phyloP scores from a whole-genome alignment of 108 stramenopile genomes.

The Nitzschia sp. region DNA sequence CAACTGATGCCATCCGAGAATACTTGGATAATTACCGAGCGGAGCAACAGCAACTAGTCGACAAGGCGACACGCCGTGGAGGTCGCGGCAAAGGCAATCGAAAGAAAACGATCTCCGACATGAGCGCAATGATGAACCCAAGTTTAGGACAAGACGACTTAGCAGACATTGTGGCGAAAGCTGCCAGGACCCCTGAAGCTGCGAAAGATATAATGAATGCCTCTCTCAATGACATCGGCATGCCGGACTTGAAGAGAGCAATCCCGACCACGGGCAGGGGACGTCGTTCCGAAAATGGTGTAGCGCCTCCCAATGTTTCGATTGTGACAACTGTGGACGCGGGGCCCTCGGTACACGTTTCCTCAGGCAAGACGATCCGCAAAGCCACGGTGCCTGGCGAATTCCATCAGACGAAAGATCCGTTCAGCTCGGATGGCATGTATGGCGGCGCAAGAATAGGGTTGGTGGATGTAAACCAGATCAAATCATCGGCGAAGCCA shows the following conservation, averaged over 20 bases:
- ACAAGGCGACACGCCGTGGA: constrained; percentile 70
- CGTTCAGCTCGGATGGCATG: constrained; percentile 49
- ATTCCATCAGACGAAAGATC: constrained; percentile 70
- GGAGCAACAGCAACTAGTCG: constrained; percentile 62
- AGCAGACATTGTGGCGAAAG: constrained; percentile 10
- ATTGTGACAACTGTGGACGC: not conserved
- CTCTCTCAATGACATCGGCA: constrained; percentile 15
- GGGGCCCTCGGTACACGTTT: not conserved
- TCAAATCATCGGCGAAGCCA: not conserved
- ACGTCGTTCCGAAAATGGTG: not conserved
- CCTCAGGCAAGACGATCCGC: constrained; percentile 37
- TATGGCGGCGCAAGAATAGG: constrained; percentile 22
- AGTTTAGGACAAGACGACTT: constrained; percentile 28
- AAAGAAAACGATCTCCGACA: constrained; percentile 84
- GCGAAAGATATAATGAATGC: constrained; percentile 5
- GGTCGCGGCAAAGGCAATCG: constrained; percentile 69
- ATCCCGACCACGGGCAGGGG: not conserved
- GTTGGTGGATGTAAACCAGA: constrained; percentile 10
- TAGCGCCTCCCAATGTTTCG: not conserved
- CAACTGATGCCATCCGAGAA: constrained; percentile 63
- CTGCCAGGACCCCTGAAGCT: constrained; percentile 13
- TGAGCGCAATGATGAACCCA: constrained; percentile 71
- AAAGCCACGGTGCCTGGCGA: constrained; percentile 78
- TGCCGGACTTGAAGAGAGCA: constrained; percentile 3
- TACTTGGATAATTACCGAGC: constrained; percentile 59